phyloP scores from a whole-genome alignment of 2,329 filamentous ascomycete genomes.

The Aureobasidium musti region DNA sequence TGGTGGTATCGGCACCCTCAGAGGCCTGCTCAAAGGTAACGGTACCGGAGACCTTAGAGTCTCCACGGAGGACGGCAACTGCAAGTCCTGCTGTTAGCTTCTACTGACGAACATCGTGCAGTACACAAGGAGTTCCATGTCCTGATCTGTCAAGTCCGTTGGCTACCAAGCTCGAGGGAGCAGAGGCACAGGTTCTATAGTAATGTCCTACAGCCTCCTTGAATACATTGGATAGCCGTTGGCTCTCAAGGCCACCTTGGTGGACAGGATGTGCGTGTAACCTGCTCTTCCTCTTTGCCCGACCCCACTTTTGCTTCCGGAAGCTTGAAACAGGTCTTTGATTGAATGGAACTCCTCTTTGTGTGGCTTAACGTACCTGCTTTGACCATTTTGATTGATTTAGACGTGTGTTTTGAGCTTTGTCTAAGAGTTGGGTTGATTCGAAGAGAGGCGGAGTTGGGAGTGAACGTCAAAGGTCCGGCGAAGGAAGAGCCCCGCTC shows the following conservation, averaged over 20 bases:
- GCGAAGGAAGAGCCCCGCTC: background rate
- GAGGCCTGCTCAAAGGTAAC: constrained; percentile 91
- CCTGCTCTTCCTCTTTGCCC: constrained; percentile 46
- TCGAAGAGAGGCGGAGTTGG: constrained; percentile 13
- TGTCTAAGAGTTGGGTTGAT: constrained; percentile 10
- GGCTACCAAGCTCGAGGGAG: background rate
- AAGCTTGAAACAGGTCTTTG: background rate
- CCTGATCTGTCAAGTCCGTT: background rate
- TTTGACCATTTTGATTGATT: constrained; percentile 92
- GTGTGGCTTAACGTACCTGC: constrained; percentile 67
- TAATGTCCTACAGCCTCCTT: background rate
- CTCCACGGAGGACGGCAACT: constrained; percentile 98
- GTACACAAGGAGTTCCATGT: background rate
- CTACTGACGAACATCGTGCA: background rate
- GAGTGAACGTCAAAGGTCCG: background rate
- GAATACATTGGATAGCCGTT: constrained; percentile 13
- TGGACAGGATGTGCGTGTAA: constrained; percentile 35
- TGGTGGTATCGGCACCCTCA: constrained; percentile 78
- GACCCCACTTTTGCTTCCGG: constrained; percentile 16
- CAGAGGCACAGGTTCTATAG: background rate
- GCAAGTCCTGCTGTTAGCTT: constrained; percentile 30
- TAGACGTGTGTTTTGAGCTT: constrained; percentile 31
- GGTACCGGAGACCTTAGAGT: constrained; percentile 91
- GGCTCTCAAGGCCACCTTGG: constrained; percentile 33
- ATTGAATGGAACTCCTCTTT: background rate